Evolutionary conservation across 441 rosid genomes (phyloP).

Genomic region (Pelargonium cotyledonis): DNA sequence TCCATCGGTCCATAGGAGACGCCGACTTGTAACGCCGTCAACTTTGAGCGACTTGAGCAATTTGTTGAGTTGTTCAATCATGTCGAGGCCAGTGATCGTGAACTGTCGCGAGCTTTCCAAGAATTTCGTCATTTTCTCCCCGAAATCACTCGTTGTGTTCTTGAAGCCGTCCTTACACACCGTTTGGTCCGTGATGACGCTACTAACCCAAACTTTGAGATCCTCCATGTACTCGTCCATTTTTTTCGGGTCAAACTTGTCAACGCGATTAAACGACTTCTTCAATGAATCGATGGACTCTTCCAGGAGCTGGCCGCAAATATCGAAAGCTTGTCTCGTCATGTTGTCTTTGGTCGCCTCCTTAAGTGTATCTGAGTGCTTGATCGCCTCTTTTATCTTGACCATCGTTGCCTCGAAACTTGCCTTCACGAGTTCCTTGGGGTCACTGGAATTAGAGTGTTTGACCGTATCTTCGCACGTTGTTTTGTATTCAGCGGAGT

Average conservation of each 20-base stretch:
- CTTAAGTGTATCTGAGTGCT: constrained; percentile 37
- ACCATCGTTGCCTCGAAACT: constrained; percentile 44
- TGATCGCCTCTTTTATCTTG: constrained; percentile 33
- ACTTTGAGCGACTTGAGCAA: not conserved
- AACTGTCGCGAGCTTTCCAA: constrained; percentile 15
- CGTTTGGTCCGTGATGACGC: constrained; percentile 61
- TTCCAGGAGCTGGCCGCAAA: constrained; percentile 42
- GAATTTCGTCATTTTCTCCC: constrained; percentile 41
- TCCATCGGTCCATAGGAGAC: constrained; percentile 17
- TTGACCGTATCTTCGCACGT: not conserved
- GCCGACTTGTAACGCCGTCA: constrained; percentile 5
- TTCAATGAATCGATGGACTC: constrained; percentile 44
- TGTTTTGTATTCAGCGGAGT: not conserved
- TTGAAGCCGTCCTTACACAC: constrained; percentile 64
- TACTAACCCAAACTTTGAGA: constrained; percentile 68
- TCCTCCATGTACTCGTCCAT: constrained; percentile 36
- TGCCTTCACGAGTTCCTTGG: constrained; percentile 51
- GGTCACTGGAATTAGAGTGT: constrained; percentile 43
- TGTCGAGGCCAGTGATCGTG: not conserved
- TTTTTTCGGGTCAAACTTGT: constrained; percentile 29
- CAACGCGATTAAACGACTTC: constrained; percentile 33
- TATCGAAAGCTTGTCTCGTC: constrained; percentile 44
- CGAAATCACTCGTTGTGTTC: constrained; percentile 46
- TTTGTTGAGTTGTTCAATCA: not conserved
- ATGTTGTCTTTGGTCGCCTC: constrained; percentile 41